These are phyloP conservation scores for Fusarium sp. DNA, from an alignment of 2,329 filamentous ascomycete species.

Conservation along the genomic window DNA sequence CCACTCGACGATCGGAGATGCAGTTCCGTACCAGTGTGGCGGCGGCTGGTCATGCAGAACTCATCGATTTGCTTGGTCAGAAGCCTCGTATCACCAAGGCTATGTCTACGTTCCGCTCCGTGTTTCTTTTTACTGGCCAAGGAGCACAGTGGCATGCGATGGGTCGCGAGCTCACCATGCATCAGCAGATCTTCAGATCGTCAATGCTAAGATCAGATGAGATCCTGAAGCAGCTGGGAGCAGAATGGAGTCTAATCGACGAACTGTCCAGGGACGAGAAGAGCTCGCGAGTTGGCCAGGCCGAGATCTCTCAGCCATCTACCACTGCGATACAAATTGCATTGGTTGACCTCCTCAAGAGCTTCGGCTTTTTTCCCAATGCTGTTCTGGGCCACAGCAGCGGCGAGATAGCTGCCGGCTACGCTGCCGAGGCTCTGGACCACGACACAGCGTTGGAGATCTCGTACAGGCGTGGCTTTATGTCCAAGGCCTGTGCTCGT, in stretches of 20 bases:
- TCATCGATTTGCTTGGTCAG: constrained; percentile 4
- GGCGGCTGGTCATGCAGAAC: constrained; percentile 5
- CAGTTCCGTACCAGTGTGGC: constrained; percentile 12
- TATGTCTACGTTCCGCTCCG: constrained; percentile 4
- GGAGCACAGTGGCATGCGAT: constrained; percentile 52
- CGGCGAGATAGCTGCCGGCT: constrained; percentile 56
- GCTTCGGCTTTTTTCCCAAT: constrained; percentile 45
- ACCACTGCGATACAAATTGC: constrained; percentile 58
- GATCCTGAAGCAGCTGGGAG: constrained; percentile 5
- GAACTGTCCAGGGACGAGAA: constrained; percentile 33
- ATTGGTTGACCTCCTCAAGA: constrained; percentile 52
- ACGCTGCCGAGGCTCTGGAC: constrained; percentile 37
- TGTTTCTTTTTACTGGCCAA: constrained; percentile 51
- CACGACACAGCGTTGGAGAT: constrained; percentile 20
- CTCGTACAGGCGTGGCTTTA: constrained; percentile 19
- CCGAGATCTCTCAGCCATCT: constrained; percentile 52
- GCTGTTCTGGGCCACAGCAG: constrained; percentile 53
- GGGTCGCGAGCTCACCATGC: constrained; percentile 40
- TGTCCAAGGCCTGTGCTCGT: constrained; percentile 16
- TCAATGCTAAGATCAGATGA: constrained; percentile 14
- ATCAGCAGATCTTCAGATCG: constrained; percentile 8
- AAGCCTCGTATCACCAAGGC: constrained; percentile 20
- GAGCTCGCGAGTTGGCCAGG: constrained; percentile 46
- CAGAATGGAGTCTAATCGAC: constrained; percentile 39
- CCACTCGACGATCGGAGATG: constrained; percentile 21